phyloP scores from a whole-genome alignment of 1,284 basidiomycete genomes.

The Vanrija humicola region DNA sequence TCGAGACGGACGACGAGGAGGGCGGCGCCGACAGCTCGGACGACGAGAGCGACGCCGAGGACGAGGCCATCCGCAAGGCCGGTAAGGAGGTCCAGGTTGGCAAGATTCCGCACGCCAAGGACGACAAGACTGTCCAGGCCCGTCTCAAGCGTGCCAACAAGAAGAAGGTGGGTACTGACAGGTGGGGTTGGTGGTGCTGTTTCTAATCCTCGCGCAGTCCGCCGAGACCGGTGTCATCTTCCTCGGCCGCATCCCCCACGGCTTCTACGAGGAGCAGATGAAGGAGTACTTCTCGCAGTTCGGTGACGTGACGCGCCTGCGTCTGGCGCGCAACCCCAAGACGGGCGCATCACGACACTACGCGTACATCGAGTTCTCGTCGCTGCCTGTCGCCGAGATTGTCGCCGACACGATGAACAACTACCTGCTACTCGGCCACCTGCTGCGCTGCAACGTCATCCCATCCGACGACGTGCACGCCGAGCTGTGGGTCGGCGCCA shows the following conservation, averaged over 20 bases:
- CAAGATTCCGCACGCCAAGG: constrained; percentile 76
- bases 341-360: constrained; percentile 96
- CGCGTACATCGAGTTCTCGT: constrained; percentile 92
- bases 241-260: constrained; percentile 88
- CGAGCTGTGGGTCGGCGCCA: constrained; percentile 94
- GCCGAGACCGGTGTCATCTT: constrained; percentile 77
- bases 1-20: constrained; percentile 57
- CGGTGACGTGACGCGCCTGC: constrained; percentile 80
- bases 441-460: constrained; percentile 81
- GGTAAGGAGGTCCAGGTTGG: constrained; percentile 57
- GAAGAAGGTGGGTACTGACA: constrained; percentile 59
- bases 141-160: constrained; percentile 79
- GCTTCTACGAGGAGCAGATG: constrained; percentile 95
- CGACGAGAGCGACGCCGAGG: constrained; percentile 65
- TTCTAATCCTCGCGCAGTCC: constrained; percentile 18
- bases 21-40: constrained; percentile 68
- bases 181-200: neutral
- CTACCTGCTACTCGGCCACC: constrained; percentile 90
- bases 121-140: constrained; percentile 71
- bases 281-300: constrained; percentile 92
- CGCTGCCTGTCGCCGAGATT: constrained; percentile 82
- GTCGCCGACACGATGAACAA: constrained; percentile 99
- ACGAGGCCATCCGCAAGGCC: constrained; percentile 49
- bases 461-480: constrained; percentile 86
- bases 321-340: constrained; percentile 92